A percentile compares a stretch with the other conserved stretches of the same genome.
phyloP scores from a whole-genome alignment of 116 monocot species.

The Phalaenopsis hybrid region DNA sequence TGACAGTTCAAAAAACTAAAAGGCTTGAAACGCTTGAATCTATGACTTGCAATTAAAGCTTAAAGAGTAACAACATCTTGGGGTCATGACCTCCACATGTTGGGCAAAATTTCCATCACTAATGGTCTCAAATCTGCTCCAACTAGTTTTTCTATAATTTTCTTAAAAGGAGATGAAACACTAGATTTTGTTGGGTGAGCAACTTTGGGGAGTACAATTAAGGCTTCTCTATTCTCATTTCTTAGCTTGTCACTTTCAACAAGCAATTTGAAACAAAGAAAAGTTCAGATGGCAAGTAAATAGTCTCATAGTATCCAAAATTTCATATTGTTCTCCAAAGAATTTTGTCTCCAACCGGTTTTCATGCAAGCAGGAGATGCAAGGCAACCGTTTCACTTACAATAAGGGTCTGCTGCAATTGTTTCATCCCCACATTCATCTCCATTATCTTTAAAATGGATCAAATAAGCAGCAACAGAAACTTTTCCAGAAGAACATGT shows the following conservation, averaged over 20 bases:
- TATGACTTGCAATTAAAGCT: too few species aligned
- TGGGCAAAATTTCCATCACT: slow-evolving; percentile 74
- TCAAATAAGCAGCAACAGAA: neutral
- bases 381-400: slow-evolving; percentile 81
- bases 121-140: slow-evolving; percentile 35
- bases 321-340: neutral
- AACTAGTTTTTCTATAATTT: slow-evolving; percentile 66
- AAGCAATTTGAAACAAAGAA: slow-evolving; percentile 28
- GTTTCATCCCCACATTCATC: slow-evolving; percentile 69
- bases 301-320: neutral
- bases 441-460: slow-evolving; percentile 1
- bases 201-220: slow-evolving; percentile 72
- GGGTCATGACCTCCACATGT: slow-evolving; percentile 81
- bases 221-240: slow-evolving; percentile 80
- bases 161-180: slow-evolving; percentile 74
- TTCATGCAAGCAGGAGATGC: slow-evolving; percentile 68
- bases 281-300: neutral
- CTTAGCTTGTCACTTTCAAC: slow-evolving; percentile 80
- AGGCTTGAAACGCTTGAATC: too few species aligned
- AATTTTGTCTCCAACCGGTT: slow-evolving; percentile 38
- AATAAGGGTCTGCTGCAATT: slow-evolving; percentile 48
- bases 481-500: neutral
- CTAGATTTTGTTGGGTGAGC: slow-evolving; percentile 85
- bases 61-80: slow-evolving; percentile 32
- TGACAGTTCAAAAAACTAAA: too few species aligned